These are phyloP conservation scores for Ogataea haglerorum DNA, from an alignment of 805 yeast species.

Conservation along the genomic window DNA sequence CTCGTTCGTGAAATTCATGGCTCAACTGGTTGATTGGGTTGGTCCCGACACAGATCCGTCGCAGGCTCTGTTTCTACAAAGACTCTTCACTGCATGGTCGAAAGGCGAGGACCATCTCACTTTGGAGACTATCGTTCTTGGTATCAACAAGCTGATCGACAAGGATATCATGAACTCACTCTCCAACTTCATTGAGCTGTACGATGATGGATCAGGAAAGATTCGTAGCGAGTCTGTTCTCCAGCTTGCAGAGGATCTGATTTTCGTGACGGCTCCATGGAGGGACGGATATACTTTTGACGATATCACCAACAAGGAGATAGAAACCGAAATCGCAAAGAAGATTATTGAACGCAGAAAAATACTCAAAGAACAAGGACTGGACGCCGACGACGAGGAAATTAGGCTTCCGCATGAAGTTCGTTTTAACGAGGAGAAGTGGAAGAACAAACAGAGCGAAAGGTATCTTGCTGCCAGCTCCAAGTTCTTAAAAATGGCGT, in stretches of 20 bases:
- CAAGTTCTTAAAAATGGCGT: constrained; percentile 78
- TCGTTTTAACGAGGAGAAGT: constrained; percentile 57
- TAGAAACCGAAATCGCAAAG: constrained; percentile 68
- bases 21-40: constrained; percentile 79
- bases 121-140: constrained; percentile 66
- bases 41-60: constrained; percentile 33
- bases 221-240: constrained; percentile 78
- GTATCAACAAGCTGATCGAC: constrained; percentile 66
- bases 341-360: constrained; percentile 45
- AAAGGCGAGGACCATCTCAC: constrained; percentile 57
- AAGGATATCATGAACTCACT: constrained; percentile 75
- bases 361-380: constrained; percentile 30
- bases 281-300: constrained; percentile 70
- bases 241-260: constrained; percentile 80
- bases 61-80: constrained; percentile 49
- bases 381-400: constrained; percentile 32
- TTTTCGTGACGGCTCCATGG: constrained; percentile 82
- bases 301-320: constrained; percentile 54
- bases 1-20: constrained; percentile 69
- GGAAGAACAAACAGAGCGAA: constrained; percentile 64
- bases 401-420: constrained; percentile 56
- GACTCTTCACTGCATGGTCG: constrained; percentile 71
- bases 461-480: constrained; percentile 86
- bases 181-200: constrained; percentile 74
- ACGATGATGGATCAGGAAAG: constrained; percentile 59